Base-by-base conservation (phyloP, 2,329 filamentous ascomycete species). In the Penicillium sp. region DNA sequence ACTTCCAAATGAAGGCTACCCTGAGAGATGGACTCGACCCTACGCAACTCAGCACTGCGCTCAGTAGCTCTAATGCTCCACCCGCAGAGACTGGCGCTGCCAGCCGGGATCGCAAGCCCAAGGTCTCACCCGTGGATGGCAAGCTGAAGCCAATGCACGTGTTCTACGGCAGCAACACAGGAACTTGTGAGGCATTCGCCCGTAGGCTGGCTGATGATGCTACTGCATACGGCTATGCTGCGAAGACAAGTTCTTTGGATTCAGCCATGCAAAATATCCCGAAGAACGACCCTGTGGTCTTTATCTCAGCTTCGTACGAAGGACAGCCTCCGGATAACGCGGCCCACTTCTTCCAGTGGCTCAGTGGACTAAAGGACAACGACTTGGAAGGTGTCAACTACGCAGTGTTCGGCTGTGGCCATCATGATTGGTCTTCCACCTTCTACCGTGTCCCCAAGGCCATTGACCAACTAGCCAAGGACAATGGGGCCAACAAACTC, bases 281-380 rank as follows among this genome's bases (percentile, higher is more conserved):
- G 0, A 83, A 77, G 47, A 78, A 82, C 26, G 78, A 81, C 7
- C 87, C 88, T 0, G 79, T 88, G 0, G 75, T 90, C 25, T 79
- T 91, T 46, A 80, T 92, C 59, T 86, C 85, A 0, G 82, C 88
- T 0, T 87, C 84, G 1, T 92, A 91, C 62, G 88, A 92, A 64
- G 89, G 89, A 0, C 80, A 89, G 52, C 86, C 89, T 0, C 84
- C 88, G 0, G 87, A 90, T 58, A 91, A 92, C 58, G 89, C 88
- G 0, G 79, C 76, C 0, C 80, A 84, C 46, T 91, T 91, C 63
- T 80, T 87, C 25, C 75, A 80, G 17, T 91, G 88, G 88, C 70
- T 91, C 6, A 78, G 84, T 60, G 75, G 66, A 12, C 73, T 82
- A 11, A 75, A 81, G 53, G 78, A 74, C 3, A 73, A 80, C 4